phyloP scores from a whole-genome alignment of 371 early-diverging fungal genomes.

The Mucor irregularis region DNA sequence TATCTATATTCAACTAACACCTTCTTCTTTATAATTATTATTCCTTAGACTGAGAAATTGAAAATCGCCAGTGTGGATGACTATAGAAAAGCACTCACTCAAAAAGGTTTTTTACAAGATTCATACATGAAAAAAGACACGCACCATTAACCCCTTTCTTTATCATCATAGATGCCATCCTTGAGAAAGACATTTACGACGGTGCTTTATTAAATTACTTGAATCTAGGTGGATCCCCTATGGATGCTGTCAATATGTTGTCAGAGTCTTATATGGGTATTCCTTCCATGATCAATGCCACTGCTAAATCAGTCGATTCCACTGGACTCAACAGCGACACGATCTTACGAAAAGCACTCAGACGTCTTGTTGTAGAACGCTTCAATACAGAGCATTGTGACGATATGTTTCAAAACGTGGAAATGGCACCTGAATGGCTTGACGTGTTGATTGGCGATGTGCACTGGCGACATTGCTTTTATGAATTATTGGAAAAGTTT shows the following conservation, averaged over 20 bases:
- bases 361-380: constrained; percentile 52
- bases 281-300: constrained; percentile 68
- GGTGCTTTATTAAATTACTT: constrained; percentile 51
- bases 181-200: constrained; percentile 58
- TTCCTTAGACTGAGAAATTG: constrained; percentile 4
- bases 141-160: no score
- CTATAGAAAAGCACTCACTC: constrained; percentile 18
- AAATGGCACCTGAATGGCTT: constrained; percentile 48
- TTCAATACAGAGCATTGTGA: constrained; percentile 66
- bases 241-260: constrained; percentile 59
- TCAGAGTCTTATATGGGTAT: constrained; percentile 67
- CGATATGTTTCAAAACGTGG: constrained; percentile 21
- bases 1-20: no score
- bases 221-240: constrained; percentile 63
- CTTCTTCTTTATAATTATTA: no score
- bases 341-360: constrained; percentile 55
- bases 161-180: constrained; percentile 62
- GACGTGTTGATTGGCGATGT: constrained; percentile 53
- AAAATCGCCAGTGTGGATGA: constrained; percentile 25
- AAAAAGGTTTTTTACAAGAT: constrained; percentile 12
- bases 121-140: no score
- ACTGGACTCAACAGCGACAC: constrained; percentile 47
- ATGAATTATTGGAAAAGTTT: constrained; percentile 60
- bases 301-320: constrained; percentile 42
- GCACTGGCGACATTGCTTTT: constrained; percentile 65